Conservation (phyloP, 345 rosid species). For the Sonneratia alba region DNA sequence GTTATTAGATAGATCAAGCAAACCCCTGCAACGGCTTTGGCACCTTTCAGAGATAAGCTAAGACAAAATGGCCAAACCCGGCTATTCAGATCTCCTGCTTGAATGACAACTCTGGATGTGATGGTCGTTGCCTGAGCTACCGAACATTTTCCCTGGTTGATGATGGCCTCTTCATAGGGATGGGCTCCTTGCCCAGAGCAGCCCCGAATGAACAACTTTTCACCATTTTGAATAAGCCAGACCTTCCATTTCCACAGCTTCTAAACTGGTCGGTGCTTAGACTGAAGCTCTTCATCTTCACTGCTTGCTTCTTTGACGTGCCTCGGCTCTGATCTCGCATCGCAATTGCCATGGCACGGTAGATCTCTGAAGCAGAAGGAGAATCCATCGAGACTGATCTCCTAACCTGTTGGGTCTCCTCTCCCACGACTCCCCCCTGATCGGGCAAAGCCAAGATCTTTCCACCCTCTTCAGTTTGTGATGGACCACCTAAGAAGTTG, state of each 20-base stretch:
- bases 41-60: too few species aligned
- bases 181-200: slow-evolving; percentile 28
- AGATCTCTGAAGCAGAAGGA: slow-evolving; percentile 6
- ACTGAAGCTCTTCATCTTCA: slow-evolving; percentile 9
- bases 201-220: slow-evolving; percentile 28
- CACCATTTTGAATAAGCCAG: slow-evolving; percentile 19
- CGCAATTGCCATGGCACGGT: neutral
- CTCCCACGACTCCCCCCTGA: neutral
- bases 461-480: slow-evolving; percentile 6
- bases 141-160: slow-evolving; percentile 28
- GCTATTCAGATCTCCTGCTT: neutral
- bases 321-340: neutral
- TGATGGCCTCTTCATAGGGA: slow-evolving; percentile 29
- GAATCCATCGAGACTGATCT: slow-evolving; percentile 50
- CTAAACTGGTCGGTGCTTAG: neutral
- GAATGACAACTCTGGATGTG: neutral
- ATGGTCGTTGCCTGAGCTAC: slow-evolving; percentile 17
- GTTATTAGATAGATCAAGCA: too few species aligned
- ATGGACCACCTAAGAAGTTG: neutral
- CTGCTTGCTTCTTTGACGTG: neutral
- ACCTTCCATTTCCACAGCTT: slow-evolving; percentile 13
- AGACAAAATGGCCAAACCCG: neutral
- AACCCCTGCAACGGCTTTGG: too few species aligned
- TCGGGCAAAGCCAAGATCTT: slow-evolving; percentile 2
- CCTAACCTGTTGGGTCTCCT: slow-evolving; percentile 11